Conservation (phyloP, 495 filamentous ascomycete species). For the Aspergillus affinis region DNA sequence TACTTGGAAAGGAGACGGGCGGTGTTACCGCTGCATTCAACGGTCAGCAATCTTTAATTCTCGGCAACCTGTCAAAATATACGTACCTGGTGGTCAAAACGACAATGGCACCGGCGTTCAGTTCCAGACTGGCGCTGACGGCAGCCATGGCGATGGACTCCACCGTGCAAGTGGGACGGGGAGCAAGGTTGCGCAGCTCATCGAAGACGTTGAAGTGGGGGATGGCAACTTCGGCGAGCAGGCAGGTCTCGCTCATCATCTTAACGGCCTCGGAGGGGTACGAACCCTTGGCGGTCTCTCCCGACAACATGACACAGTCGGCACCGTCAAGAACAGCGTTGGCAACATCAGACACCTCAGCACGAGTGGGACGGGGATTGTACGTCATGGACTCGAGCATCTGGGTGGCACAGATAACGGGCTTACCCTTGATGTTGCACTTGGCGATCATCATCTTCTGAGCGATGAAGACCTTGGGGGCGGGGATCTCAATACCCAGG, state of each 20-base stretch:
- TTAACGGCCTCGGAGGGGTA: constrained; percentile 90
- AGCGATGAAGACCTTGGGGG: constrained; percentile 96
- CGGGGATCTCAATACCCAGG: constrained; percentile 96
- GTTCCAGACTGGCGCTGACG: constrained; percentile 88
- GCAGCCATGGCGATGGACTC: constrained; percentile 96
- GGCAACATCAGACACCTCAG: constrained; percentile 96
- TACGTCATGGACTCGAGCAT: constrained; percentile 99
- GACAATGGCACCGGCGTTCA: constrained; percentile 93
- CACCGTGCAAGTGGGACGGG: constrained; percentile 76
- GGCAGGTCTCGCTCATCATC: constrained; percentile 97
- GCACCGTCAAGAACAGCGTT: constrained; percentile 97
- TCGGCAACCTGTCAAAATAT: constrained; percentile 2
- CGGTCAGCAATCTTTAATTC: constrained; percentile 24
- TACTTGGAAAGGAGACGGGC: constrained; percentile 97
- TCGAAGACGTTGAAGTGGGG: constrained; percentile 96
- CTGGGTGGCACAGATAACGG: constrained; percentile 90
- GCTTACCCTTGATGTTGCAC: constrained; percentile 99
- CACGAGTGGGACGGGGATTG: constrained; percentile 95
- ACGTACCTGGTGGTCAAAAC: constrained; percentile 84
- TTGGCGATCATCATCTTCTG: constrained; percentile 99
- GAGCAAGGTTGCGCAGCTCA: constrained; percentile 80
- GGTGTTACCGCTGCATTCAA: constrained; percentile 67
- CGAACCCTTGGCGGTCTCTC: constrained; percentile 96
- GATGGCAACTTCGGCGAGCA: constrained; percentile 93
- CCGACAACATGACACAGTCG: constrained; percentile 99